Percentiles rank a stretch among this genome's conserved stretches.
phyloP scores from a whole-genome alignment of 2,329 filamentous ascomycete genomes.

The Aureobasidium musti region DNA sequence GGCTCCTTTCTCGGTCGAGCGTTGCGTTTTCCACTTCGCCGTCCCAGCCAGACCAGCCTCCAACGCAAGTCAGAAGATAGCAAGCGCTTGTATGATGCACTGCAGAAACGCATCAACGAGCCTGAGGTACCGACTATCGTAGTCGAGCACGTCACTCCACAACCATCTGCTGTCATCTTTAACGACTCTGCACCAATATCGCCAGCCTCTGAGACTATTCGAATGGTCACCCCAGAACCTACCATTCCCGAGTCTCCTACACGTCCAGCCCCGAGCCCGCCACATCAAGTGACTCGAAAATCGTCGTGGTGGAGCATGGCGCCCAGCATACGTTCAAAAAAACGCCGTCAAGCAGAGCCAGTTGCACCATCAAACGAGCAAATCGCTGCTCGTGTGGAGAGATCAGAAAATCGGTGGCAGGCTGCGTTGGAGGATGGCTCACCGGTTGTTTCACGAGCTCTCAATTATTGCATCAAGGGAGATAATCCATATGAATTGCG shows the following conservation, averaged over 20 bases:
- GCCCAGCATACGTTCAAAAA: conserved; percentile 20
- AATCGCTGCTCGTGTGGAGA: conserved; percentile 44
- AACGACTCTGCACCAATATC: neutral
- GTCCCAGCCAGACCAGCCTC: conserved; percentile 37
- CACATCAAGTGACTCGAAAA: conserved; percentile 10
- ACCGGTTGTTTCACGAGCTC: conserved; percentile 39
- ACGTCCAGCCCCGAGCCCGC: conserved; percentile 1
- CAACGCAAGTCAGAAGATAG: conserved; percentile 52
- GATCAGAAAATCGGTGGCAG: conserved; percentile 48
- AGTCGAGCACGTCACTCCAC: conserved; percentile 1
- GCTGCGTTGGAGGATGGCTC: conserved; percentile 43
- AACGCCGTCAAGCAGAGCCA: conserved; percentile 11
- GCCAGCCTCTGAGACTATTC: conserved; percentile 38
- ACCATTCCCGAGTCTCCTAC: conserved; percentile 2
- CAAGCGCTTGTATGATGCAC: conserved; percentile 62
- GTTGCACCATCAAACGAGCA: conserved; percentile 43
- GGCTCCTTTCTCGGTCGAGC: conserved; percentile 40
- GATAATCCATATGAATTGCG: conserved; percentile 41
- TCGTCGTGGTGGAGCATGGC: conserved; percentile 25
- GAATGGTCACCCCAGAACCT: conserved; percentile 40
- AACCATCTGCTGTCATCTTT: conserved; percentile 5
- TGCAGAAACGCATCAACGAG: conserved; percentile 56
- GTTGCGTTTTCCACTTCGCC: conserved; percentile 36
- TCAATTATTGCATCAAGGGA: conserved; percentile 32
- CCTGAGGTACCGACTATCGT: conserved; percentile 43